A percentile compares a stretch with the other conserved stretches of the same genome.
These are phyloP conservation scores for Boletus speciosus DNA, from an alignment of 768 basidiomycete species.

Conservation along the genomic window DNA sequence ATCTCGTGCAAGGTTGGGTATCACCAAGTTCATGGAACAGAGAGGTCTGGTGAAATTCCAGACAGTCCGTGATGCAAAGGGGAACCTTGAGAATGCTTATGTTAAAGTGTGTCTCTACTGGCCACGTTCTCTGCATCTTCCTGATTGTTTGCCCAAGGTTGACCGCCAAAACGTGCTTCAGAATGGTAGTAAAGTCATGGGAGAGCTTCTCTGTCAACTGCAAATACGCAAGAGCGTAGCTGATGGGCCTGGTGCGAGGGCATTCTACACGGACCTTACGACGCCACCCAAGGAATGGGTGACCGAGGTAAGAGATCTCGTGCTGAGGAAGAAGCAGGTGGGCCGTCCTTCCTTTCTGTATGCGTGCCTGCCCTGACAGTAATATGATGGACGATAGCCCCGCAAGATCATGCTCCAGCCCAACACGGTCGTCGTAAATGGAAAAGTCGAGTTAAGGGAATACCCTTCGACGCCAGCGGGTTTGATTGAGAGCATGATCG, in stretches of 20 bases:
- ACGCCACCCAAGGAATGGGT: slow-evolving; percentile 70
- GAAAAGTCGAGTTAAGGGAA: slow-evolving; percentile 72
- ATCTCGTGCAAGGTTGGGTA: slow-evolving; percentile 55
- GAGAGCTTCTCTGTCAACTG: slow-evolving; percentile 72
- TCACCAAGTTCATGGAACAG: slow-evolving; percentile 73
- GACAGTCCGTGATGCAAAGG: slow-evolving; percentile 56
- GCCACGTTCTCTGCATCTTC: background rate
- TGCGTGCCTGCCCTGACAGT: background rate
- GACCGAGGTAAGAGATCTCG: slow-evolving; percentile 71
- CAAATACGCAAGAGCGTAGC: slow-evolving; percentile 86
- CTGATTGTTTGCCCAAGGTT: slow-evolving; percentile 42
- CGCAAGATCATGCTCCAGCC: slow-evolving; percentile 85
- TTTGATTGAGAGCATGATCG: slow-evolving; percentile 78
- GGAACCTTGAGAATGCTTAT: slow-evolving; percentile 63
- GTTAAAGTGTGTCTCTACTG: slow-evolving; percentile 49
- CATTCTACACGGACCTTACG: slow-evolving; percentile 78
- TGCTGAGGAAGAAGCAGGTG: slow-evolving; percentile 76
- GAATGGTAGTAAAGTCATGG: slow-evolving; percentile 62
- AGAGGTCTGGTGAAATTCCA: slow-evolving; percentile 69
- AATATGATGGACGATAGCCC: slow-evolving; percentile 44
- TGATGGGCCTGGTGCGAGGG: slow-evolving; percentile 74
- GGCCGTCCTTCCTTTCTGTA: slow-evolving; percentile 20
- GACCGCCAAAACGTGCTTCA: slow-evolving; percentile 66
- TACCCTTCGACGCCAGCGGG: slow-evolving; percentile 73
- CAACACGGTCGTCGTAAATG: slow-evolving; percentile 66